Conservation (phyloP, 176 grass and related monocot species). For the Bolboschoenus planiculmis region DNA sequence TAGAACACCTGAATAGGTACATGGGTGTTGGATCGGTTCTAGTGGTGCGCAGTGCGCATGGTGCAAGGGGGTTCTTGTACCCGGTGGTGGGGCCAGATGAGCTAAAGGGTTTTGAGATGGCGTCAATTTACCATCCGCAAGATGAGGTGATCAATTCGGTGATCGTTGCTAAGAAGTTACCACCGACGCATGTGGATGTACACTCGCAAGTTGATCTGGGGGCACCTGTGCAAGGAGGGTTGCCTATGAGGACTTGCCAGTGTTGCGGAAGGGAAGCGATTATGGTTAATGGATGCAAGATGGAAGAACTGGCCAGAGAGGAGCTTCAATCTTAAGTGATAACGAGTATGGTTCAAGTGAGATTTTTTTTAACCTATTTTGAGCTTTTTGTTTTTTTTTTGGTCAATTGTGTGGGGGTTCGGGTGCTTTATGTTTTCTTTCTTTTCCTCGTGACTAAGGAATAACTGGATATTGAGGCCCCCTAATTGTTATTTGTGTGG, state of each 20-base stretch:
- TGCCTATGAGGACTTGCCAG: conserved; percentile 34
- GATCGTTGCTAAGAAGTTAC: conserved; percentile 69
- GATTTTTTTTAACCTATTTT: background rate
- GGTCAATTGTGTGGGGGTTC: background rate
- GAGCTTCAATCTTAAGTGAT: conserved; percentile 47
- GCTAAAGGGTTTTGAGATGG: conserved; percentile 51
- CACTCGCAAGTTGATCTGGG: background rate
- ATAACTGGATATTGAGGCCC: background rate
- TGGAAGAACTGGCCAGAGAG: conserved; percentile 60
- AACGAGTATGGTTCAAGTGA: background rate
- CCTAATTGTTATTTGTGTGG: background rate
- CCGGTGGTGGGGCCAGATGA: conserved; percentile 55
- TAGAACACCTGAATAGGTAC: conserved; percentile 48
- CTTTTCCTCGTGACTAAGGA: background rate
- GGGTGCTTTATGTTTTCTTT: background rate
- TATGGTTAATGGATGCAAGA: conserved; percentile 51
- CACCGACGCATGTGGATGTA: background rate
- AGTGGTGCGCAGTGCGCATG: conserved; percentile 73
- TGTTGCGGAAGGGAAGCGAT: conserved; percentile 54
- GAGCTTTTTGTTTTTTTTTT: background rate
- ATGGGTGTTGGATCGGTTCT: conserved; percentile 62
- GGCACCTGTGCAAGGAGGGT: conserved; percentile 2
- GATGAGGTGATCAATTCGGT: conserved; percentile 97
- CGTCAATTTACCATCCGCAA: conserved; percentile 57
- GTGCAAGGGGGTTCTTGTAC: conserved; percentile 68